Conservation (phyloP, 1,284 basidiomycete genomes). For the Acaromyces ingoldii region DNA sequence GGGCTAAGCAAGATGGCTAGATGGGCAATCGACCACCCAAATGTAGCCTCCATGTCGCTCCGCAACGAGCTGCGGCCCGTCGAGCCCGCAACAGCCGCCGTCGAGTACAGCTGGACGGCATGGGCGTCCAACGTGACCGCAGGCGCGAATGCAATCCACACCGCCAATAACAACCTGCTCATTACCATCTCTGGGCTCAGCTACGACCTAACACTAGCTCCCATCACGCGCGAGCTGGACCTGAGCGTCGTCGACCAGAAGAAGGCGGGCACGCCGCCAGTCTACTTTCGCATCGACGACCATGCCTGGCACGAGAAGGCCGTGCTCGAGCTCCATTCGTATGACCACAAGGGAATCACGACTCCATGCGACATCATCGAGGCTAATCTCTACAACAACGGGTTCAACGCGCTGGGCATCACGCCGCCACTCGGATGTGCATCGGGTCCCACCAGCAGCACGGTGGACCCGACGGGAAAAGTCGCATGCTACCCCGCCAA, state of each 20-base stretch:
- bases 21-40: slow-evolving; percentile 22
- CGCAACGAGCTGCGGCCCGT: slow-evolving; percentile 27
- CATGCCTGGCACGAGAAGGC: slow-evolving; percentile 20
- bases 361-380: slow-evolving; percentile 17
- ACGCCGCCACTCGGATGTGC: slow-evolving; percentile 12
- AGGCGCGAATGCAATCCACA: slow-evolving; percentile 22
- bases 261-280: slow-evolving; percentile 8
- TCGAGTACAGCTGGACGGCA: slow-evolving; percentile 24
- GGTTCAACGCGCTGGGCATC: slow-evolving; percentile 23
- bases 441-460: slow-evolving; percentile 13
- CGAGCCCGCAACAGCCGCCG: too few species aligned
- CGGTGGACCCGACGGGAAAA: slow-evolving; percentile 14
- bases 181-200: slow-evolving; percentile 23
- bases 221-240: slow-evolving; percentile 15
- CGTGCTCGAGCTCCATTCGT: slow-evolving; percentile 23
- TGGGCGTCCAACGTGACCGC: slow-evolving; percentile 21
- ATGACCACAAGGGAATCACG: slow-evolving; percentile 17
- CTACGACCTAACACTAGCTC: slow-evolving; percentile 23
- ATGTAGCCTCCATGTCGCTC: slow-evolving; percentile 24
- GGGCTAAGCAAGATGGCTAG: slow-evolving; percentile 24
- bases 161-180: slow-evolving; percentile 19
- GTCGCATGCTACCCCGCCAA: too few species aligned
- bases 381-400: slow-evolving; percentile 16
- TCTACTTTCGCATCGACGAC: slow-evolving; percentile 14
- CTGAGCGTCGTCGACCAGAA: slow-evolving; percentile 13